Base-by-base conservation (phyloP, 2,329 filamentous ascomycete species). In the Neofusicoccum kwambonambiense region DNA sequence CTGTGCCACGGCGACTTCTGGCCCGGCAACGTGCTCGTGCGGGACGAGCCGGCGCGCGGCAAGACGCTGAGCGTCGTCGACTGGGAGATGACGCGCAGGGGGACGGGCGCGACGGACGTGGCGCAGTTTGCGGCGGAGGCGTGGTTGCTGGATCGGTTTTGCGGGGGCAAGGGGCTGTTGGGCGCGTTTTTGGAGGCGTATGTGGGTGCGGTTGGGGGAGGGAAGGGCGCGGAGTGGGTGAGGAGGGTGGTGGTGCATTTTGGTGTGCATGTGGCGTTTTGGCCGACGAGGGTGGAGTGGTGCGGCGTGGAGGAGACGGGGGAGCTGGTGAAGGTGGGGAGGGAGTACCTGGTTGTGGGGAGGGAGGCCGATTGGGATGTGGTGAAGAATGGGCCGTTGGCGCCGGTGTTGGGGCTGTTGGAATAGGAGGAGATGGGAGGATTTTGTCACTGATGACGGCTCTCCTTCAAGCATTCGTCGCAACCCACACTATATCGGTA, bases 1-100 rank as follows among this genome's bases (percentile, higher is more conserved):
- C 51, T 78, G 0, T 78, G 76, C 41, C 75, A 78, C 52, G 77
- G 77, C 22, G 76, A 78, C 56, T 78, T 78, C 63, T 78, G 76
- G 76, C 74, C 76, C 1, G 76, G 75, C 0, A 78, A 79, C 35
- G 68, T 78, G 0, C 67, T 78, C 7, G 68, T 78, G 5, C 3
- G 31, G 27, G 22, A 39, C 31, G 45, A 13, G 31, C n/a, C 9
- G 27, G 45, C 6, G 9, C 15, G 15, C 22, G 5, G 31, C 12
- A 31, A 5, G 31, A 41, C 34, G 3, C 52, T 78, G 4, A 78
- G 73, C 1, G 54, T 79, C 9, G 72, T 75, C 8, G 75, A 79
- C 47, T 79, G 75, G 75, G 75, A 78, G 56, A 73, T 75, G 58
- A 68, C 68, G 1, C 69, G 77, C 2, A 67, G 73, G 2, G 77